Percentiles rank a stretch among this genome's conserved stretches.
phyloP scores from a whole-genome alignment of 352 stramenopile genomes.

The Phytophthora pisi region DNA sequence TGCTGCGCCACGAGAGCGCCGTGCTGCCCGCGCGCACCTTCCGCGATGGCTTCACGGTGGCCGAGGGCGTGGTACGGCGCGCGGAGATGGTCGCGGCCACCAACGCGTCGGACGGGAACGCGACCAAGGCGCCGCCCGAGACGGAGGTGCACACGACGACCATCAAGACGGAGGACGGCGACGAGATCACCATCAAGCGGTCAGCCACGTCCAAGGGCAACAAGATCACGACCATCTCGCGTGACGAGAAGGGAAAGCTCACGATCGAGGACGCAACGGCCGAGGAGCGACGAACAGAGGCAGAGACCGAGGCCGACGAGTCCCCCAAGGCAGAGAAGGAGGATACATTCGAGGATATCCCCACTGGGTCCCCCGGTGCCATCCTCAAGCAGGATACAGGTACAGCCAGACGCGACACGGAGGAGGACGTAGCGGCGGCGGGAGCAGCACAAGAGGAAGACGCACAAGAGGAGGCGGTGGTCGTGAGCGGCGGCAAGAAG shows the following conservation, averaged over 20 bases:
- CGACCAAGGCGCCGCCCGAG: conserved; percentile 15
- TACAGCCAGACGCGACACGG: conserved; percentile 13
- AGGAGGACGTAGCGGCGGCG: conserved; percentile 8
- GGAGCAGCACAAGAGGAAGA: background rate
- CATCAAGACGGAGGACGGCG: conserved; percentile 76
- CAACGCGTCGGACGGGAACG: conserved; percentile 15
- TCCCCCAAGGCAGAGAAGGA: conserved; percentile 11
- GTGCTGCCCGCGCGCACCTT: conserved; percentile 52
- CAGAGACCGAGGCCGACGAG: conserved; percentile 3
- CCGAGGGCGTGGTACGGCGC: conserved; percentile 47
- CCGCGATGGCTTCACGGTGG: conserved; percentile 78
- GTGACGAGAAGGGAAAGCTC: conserved; percentile 75
- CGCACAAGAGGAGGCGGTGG: conserved; percentile 29
- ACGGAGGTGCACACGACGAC: conserved; percentile 59
- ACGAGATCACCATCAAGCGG: conserved; percentile 84
- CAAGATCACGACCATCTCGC: conserved; percentile 74
- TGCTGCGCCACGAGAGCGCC: conserved; percentile 59
- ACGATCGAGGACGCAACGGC: conserved; percentile 60
- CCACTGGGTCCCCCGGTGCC: conserved; percentile 33
- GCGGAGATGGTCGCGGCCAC: conserved; percentile 37
- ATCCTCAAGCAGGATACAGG: conserved; percentile 15
- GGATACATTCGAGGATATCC: conserved; percentile 35
- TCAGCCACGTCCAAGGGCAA: conserved; percentile 57
- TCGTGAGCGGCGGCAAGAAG: conserved; percentile 43
- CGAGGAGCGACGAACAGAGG: conserved; percentile 10